Percentiles rank a stretch among this genome's conserved stretches.
phyloP scores from a whole-genome alignment of 768 basidiomycete species.

The Rickenella mellea region DNA sequence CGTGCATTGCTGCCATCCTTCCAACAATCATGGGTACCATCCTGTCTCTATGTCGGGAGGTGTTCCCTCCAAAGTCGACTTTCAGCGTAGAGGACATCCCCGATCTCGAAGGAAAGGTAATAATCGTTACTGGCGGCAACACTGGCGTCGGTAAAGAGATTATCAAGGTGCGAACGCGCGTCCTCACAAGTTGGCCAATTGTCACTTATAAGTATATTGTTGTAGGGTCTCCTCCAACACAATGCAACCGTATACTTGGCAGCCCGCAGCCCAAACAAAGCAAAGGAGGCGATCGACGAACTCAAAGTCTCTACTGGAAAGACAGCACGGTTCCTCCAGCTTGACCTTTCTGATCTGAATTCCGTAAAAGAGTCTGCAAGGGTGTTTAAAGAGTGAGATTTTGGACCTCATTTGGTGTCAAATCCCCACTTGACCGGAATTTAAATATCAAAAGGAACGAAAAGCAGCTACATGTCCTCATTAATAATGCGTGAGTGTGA shows the following conservation, averaged over 20 bases:
- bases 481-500: constrained; percentile 14
- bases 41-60: too few relatives aligned
- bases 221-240: constrained; percentile 34
- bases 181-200: background rate
- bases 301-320: constrained; percentile 34
- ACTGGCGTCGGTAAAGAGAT: constrained; percentile 11
- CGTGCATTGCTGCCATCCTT: too few relatives aligned
- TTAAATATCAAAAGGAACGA: too few relatives aligned
- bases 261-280: constrained; percentile 28
- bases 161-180: constrained; percentile 10
- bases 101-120: constrained; percentile 9
- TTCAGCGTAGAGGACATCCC: constrained; percentile 9
- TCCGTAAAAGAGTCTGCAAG: constrained; percentile 31
- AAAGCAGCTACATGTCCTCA: constrained; percentile 12
- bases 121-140: constrained; percentile 12
- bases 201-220: too few relatives aligned
- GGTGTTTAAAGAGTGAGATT: constrained; percentile 25
- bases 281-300: constrained; percentile 26
- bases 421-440: too few relatives aligned
- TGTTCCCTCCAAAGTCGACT: constrained; percentile 4
- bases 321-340: constrained; percentile 28
- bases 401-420: too few relatives aligned
- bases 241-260: constrained; percentile 47
- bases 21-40: too few relatives aligned
- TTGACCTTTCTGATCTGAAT: constrained; percentile 37